Evolutionary conservation across 495 filamentous ascomycete genomes (phyloP).

Genomic region (Annulohypoxylon stygium): DNA sequence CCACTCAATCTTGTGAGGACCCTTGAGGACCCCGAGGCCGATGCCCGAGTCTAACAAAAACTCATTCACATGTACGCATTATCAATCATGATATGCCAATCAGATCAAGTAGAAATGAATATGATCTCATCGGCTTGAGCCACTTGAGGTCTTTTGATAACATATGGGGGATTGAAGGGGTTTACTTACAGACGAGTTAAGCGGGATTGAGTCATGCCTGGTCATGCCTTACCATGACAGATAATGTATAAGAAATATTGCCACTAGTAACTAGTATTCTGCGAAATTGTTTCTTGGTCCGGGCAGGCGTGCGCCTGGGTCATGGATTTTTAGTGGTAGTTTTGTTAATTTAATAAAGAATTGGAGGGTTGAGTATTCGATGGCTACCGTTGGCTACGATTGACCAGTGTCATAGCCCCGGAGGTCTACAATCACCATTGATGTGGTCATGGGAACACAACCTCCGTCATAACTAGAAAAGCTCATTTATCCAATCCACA

Average conservation of each 20-base stretch:
- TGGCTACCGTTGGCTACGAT: not conserved
- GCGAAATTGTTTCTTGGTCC: too few species aligned
- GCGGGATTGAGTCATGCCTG: not conserved
- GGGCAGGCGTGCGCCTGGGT: too few species aligned
- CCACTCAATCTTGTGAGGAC: conserved; percentile 23
- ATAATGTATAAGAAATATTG: conserved; percentile 7
- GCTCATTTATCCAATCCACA: not conserved
- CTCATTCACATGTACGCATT: conserved; percentile 22
- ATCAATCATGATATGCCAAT: conserved; percentile 35
- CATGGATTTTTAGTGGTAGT: too few species aligned
- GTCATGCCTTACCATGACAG: not conserved
- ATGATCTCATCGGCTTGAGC: not conserved
- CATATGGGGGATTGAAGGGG: not conserved
- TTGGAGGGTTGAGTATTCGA: not conserved
- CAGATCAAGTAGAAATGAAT: not conserved
- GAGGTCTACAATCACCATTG: not conserved
- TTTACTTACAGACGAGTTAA: not conserved
- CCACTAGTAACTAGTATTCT: not conserved
- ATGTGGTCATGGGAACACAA: not conserved
- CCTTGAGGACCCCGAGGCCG: conserved; percentile 34
- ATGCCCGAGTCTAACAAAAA: conserved; percentile 28
- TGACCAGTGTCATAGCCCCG: not conserved
- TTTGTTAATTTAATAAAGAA: not conserved
- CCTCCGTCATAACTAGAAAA: not conserved
- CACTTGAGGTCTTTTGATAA: not conserved